These are phyloP conservation scores for Arabis hirsuta DNA, from an alignment of 345 rosid species.

Conservation along the genomic window DNA sequence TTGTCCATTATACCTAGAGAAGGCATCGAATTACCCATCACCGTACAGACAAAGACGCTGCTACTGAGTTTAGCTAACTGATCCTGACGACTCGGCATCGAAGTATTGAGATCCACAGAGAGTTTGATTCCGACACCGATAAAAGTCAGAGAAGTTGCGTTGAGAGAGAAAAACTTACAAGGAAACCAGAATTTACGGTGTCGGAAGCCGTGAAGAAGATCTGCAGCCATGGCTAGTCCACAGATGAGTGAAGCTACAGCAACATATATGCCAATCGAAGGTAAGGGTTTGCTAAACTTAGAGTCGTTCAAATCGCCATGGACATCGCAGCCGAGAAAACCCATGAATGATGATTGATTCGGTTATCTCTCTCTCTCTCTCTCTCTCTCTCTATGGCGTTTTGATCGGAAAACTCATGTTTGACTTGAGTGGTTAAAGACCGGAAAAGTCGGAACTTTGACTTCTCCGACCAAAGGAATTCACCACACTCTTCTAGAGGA, in stretches of 20 bases:
- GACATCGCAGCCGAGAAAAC: conserved; percentile 62
- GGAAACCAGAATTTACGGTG: conserved; percentile 77
- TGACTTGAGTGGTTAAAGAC: conserved; percentile 4
- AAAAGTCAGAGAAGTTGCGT: conserved; percentile 79
- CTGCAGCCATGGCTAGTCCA: conserved; percentile 73
- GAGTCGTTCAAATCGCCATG: conserved; percentile 66
- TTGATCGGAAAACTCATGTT: conserved; percentile 4
- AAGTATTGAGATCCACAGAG: conserved; percentile 87
- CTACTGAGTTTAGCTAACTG: conserved; percentile 93
- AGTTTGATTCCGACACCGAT: conserved; percentile 72
- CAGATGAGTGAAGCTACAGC: conserved; percentile 76
- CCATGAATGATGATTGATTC: conserved; percentile 37
- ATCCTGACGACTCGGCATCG: conserved; percentile 82
- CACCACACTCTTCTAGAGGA: no score
- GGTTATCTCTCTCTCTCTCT: neutral
- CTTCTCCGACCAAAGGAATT: no score
- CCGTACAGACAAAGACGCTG: conserved; percentile 68
- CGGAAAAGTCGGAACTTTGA: no score
- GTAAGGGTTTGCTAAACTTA: conserved; percentile 71
- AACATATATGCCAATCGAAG: conserved; percentile 84
- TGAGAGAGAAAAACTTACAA: conserved; percentile 67
- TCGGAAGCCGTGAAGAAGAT: conserved; percentile 64
- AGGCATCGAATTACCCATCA: conserved; percentile 87
- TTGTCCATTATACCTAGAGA: conserved; percentile 79
- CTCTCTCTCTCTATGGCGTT: neutral